Base-by-base conservation (phyloP, 768 basidiomycete species). In the Boletus sp. region DNA sequence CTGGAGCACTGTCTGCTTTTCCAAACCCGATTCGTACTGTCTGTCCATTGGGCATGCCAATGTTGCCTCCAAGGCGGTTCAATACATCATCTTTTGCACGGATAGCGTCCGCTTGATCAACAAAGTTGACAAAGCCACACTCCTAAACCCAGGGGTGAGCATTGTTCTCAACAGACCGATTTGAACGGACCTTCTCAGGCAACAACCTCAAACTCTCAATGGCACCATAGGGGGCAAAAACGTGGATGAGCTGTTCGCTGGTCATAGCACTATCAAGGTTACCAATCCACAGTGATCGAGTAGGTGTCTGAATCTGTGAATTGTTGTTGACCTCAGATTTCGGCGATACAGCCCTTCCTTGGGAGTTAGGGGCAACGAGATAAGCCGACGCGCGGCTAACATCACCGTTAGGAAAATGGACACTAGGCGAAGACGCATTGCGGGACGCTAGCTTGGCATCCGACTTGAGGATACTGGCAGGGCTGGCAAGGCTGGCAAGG, bases 81-180 rank as follows among this genome's bases (percentile, higher is more conserved):
- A 97, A 79, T 38, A 99, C 95, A 72, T 99, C 97, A 27, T 99
- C 97, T 68, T 97, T 96, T 13, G 97, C 97, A 54, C 93, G 86
- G 59, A 98, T 87, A n/a, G 96, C 96, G 70, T 98, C 96, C 1
- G 84, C 80, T 68, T 91, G 89, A 59, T 97, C 94, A 42, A 97
- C 92, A 69, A 97, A 99, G 69, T 99, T 99, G 68, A 99, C 96
- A 69, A 99, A 99, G 9, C 96, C 97, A 68, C 97, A 99, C 70
- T 97, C 94, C 95, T 98, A 56, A 35, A 54, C 47, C 32, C 7
- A 44, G 42, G 15, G n/a, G 33, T 70, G n/a, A 70, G 67, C 4
- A 19, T 30, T 44, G 40, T 53, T 57, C 7, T 45, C 43, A 40
- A 59, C 30, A 8, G 7, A 29, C 4, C 13, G 13, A 11, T 29